Evolutionary conservation across 2,329 filamentous ascomycete species (phyloP), one percentile per base, ranked within the genome.

Genomic region (Colletotrichum sp.): DNA sequence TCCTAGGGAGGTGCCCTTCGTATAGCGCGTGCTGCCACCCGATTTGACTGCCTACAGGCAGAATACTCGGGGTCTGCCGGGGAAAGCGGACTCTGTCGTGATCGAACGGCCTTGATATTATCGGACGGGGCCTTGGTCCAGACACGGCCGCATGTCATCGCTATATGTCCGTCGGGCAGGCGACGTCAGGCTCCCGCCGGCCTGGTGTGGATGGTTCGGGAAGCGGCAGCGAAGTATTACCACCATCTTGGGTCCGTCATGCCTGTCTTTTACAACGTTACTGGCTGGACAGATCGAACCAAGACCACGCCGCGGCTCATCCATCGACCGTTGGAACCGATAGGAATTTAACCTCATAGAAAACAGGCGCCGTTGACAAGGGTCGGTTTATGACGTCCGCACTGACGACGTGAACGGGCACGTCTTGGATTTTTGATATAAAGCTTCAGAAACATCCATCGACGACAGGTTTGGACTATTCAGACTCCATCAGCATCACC

Each of bases 381-480:
- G 64, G 64, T 52, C n/a, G 30, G 6, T 12, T 30, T 10, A 59
- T 68, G 65, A 68, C 65, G 44, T 68, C 49, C 44, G 8, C 30
- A 57, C 30, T 68, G 65, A 26, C 21, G 30, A 57, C 6, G 49
- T 55, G n/a, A 26, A 68, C 28, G 65, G 30, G 10, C 13, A 6
- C 8, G 65, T 36, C 16, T 15, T 16, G 57, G 15, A 32, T 1
- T 21, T 10, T 12, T 12, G 13, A 57, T 68, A 68, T 57, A 68
- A 68, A 57, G 30, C 28, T 18, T 36, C n/a, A 26, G 10, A 16
- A 16, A n/a, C 8, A 13, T 16, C 66, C 21, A 7, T 8, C 5
- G 4, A 7, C 0, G 6, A 24, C 7, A 3, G 0, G 0, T 1
- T 1, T 9, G 1, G 13, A 7, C 0, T 2, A 30, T 18, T 6